These are phyloP conservation scores for Protoeuglena noctilucae DNA, from an alignment of 139 green algal species.

Conservation along the genomic window DNA sequence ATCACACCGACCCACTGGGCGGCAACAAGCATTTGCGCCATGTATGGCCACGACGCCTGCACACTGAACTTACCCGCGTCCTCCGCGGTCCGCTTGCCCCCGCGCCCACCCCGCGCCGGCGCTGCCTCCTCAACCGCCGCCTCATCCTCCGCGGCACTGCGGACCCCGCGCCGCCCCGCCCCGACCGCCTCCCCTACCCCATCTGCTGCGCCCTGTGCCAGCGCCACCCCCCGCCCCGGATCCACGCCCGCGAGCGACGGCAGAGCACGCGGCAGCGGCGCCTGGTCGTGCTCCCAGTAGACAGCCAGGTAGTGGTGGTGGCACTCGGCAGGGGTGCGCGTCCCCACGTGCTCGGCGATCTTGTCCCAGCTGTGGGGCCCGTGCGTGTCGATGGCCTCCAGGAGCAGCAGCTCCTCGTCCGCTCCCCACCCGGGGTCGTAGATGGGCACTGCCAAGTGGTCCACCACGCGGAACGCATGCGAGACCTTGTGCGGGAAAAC, in stretches of 20 bases:
- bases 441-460: slow-evolving; percentile 1
- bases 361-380: background rate
- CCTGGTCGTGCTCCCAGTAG: background rate
- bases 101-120: too few species aligned
- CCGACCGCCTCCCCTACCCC: background rate
- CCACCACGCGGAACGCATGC: background rate
- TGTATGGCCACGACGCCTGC: too few species aligned
- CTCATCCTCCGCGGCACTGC: background rate
- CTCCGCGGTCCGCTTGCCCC: background rate
- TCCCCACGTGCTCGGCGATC: slow-evolving; percentile 1
- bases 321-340: slow-evolving; percentile 1
- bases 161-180: too few species aligned
- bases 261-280: background rate
- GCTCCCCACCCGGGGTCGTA: slow-evolving; percentile 1
- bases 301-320: slow-evolving; percentile 2
- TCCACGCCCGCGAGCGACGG: background rate
- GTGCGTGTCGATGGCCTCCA: slow-evolving; percentile 2
- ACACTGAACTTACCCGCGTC: background rate
- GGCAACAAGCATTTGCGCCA: too few species aligned
- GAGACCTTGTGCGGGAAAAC: background rate
- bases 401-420: slow-evolving; percentile 7
- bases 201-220: background rate
- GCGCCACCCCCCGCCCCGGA: background rate
- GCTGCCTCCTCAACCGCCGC: background rate
- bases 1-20: too few species aligned